These are phyloP conservation scores for Akanthomyces uredinophilus DNA, from an alignment of 2,329 filamentous ascomycete species.

Conservation along the genomic window DNA sequence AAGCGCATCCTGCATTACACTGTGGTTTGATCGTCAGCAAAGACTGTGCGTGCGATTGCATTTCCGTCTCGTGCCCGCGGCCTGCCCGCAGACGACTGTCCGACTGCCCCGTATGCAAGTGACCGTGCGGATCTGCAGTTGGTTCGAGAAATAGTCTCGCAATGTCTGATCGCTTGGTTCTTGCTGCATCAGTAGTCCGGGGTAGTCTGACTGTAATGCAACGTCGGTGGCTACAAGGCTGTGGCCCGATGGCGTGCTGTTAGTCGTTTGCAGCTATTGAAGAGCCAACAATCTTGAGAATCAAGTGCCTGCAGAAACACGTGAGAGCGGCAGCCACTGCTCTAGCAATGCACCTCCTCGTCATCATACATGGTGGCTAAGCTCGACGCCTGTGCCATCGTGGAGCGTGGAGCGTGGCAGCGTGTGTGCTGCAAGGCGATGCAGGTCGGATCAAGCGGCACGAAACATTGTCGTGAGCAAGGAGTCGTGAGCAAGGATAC, in stretches of 20 bases:
- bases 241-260: not conserved
- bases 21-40: not conserved
- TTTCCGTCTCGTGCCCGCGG: not conserved
- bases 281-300: not conserved
- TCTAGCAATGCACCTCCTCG: not conserved
- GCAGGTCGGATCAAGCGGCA: conserved; percentile 11
- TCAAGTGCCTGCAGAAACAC: not conserved
- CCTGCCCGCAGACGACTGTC: not conserved
- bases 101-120: not conserved
- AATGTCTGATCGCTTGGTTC: not conserved
- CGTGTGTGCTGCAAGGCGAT: not conserved
- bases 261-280: not conserved
- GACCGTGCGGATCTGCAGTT: not conserved
- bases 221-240: conserved; percentile 5
- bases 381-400: not conserved
- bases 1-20: conserved; percentile 2
- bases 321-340: not conserved
- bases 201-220: not conserved
- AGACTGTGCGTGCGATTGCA: not conserved
- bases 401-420: no score
- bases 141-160: not conserved
- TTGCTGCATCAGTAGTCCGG: not conserved
- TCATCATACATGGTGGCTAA: conserved; percentile 6
- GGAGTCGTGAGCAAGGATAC: not conserved
- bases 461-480: not conserved